phyloP scores from a whole-genome alignment of 2,329 filamentous ascomycete species.

The Fusarium dlaminii region DNA sequence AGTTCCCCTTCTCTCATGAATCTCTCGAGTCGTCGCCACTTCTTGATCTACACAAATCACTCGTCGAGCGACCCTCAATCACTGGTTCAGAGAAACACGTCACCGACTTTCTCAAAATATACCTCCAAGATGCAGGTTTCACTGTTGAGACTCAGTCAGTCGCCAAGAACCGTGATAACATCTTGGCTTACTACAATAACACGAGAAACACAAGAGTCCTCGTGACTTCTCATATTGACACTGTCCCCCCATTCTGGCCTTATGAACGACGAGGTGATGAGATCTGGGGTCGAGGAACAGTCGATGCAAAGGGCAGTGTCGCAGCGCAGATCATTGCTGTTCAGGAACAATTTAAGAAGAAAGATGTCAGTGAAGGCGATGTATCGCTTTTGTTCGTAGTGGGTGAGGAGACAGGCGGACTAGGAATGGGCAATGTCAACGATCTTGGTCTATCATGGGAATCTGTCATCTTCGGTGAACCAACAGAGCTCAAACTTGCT shows the following conservation, averaged over 20 bases:
- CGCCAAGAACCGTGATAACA: neutral
- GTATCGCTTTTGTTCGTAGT: neutral
- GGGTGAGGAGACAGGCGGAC: neutral
- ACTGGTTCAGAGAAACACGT: neutral
- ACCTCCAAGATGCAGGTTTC: neutral
- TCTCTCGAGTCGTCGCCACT: neutral
- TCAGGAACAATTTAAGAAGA: neutral
- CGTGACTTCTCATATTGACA: slow-evolving; percentile 4
- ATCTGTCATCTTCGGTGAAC: slow-evolving; percentile 2
- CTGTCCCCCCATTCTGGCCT: slow-evolving; percentile 3
- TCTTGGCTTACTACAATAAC: neutral
- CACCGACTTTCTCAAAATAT: neutral
- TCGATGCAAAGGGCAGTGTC: slow-evolving; percentile 1
- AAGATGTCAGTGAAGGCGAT: rapidly evolving
- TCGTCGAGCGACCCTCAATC: neutral
- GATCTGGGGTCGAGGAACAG: slow-evolving; percentile 2
- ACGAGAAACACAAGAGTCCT: neutral
- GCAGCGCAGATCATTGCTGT: neutral
- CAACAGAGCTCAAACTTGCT: slow-evolving; percentile 4
- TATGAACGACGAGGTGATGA: slow-evolving; percentile 4
- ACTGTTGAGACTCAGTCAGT: neutral
- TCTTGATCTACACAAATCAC: neutral
- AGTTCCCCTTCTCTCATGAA: neutral
- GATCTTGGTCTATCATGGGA: neutral
- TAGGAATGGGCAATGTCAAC: neutral